Conservation (phyloP, 148 eudicot genomes). For the Camellia granthamiana region DNA sequence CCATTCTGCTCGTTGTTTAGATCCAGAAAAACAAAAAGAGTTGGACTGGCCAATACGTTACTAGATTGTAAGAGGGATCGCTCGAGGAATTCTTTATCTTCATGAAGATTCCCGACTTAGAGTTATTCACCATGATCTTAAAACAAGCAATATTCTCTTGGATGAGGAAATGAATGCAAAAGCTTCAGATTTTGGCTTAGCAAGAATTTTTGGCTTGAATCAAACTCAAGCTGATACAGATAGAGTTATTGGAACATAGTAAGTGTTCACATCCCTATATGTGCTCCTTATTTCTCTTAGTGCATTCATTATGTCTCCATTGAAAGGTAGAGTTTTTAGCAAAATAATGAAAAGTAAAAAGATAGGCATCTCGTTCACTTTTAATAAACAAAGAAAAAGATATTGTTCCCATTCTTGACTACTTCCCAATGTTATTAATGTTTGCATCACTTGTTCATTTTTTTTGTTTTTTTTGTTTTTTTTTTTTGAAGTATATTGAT, state of each 20-base stretch:
- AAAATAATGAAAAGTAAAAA: background rate
- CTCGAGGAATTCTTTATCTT: constrained; percentile 36
- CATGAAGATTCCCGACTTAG: constrained; percentile 40
- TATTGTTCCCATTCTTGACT: background rate
- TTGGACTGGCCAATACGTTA: constrained; percentile 36
- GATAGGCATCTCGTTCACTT: background rate
- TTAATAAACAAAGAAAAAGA: background rate
- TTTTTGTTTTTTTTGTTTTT: background rate
- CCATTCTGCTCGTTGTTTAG: constrained; percentile 6
- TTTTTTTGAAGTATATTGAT: background rate
- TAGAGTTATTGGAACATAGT: constrained; percentile 35
- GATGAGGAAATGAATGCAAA: constrained; percentile 35
- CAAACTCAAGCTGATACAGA: constrained; percentile 31
- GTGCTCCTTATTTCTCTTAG: background rate
- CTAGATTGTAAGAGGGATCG: constrained; percentile 33
- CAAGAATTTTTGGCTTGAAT: constrained; percentile 32
- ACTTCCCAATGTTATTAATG: background rate
- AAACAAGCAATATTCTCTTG: constrained; percentile 35
- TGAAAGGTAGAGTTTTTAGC: too few species aligned
- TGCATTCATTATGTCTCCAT: background rate
- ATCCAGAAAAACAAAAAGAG: constrained; percentile 15
- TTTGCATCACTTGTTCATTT: too few species aligned
- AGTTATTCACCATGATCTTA: constrained; percentile 38
- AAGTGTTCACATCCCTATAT: constrained; percentile 13
- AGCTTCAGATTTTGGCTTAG: constrained; percentile 44